These are phyloP conservation scores for Melampsora americana DNA, from an alignment of 1,284 basidiomycete species.

Conservation along the genomic window DNA sequence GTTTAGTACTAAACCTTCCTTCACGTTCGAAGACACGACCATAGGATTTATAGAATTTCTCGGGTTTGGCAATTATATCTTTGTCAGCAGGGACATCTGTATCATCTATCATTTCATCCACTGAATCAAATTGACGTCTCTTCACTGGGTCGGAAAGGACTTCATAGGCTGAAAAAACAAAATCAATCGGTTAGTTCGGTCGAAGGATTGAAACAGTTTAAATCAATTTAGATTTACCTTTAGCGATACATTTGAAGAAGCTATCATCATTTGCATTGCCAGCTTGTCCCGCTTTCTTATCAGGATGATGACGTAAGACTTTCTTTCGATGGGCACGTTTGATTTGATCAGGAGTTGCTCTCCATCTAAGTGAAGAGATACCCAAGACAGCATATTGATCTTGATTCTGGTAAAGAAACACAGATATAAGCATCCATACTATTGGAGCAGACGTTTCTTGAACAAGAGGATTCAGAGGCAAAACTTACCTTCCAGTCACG, in stretches of 20 bases:
- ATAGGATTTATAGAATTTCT: slow-evolving; percentile 65
- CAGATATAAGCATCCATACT: slow-evolving; percentile 5
- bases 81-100: slow-evolving; percentile 65
- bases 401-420: slow-evolving; percentile 67
- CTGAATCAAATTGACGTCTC: slow-evolving; percentile 92
- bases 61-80: slow-evolving; percentile 63
- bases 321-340: slow-evolving; percentile 97
- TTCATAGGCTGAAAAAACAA: slow-evolving; percentile 65
- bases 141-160: slow-evolving; percentile 81
- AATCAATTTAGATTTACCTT: too few species aligned
- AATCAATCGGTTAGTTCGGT: background rate
- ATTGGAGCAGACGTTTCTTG: slow-evolving; percentile 41
- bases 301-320: slow-evolving; percentile 97
- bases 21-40: slow-evolving; percentile 83
- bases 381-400: slow-evolving; percentile 97
- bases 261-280: slow-evolving; percentile 85
- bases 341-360: slow-evolving; percentile 85
- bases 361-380: slow-evolving; percentile 82
- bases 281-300: slow-evolving; percentile 82
- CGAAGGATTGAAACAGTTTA: background rate
- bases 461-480: too few species aligned
- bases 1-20: slow-evolving; percentile 76
- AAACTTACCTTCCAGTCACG: slow-evolving; percentile 90
- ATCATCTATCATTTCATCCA: slow-evolving; percentile 81
- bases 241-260: slow-evolving; percentile 99